Percentiles rank a stretch among this genome's conserved stretches.
Evolutionary conservation across 768 basidiomycete genomes (phyloP).

Genomic region (Rhodotorula toruloides): DNA sequence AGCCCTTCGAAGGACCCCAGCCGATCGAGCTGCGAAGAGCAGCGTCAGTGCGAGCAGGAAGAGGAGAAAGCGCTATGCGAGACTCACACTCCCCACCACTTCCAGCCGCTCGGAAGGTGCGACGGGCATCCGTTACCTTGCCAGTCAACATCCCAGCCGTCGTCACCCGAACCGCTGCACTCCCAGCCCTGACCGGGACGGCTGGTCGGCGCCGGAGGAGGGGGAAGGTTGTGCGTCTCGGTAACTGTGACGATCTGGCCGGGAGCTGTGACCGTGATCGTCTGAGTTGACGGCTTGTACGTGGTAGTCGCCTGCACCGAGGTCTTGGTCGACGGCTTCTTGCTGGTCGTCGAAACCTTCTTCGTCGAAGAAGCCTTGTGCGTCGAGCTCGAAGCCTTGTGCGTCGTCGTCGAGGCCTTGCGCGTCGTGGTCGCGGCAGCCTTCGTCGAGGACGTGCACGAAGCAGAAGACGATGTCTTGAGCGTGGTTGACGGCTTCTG

Average conservation of each 20-base stretch:
- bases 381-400: no score
- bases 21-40: not conserved
- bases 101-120: not conserved
- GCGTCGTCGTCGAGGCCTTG: not conserved
- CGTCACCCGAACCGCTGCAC: not conserved
- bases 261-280: not conserved
- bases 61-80: not conserved
- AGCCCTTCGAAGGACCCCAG: slow-evolving; percentile 2
- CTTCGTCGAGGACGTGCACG: not conserved
- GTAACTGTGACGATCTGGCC: not conserved
- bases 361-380: no score
- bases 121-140: not conserved
- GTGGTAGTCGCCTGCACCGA: no score
- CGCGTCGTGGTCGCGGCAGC: not conserved
- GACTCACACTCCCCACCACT: not conserved
- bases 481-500: no score
- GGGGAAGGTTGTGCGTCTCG: not conserved
- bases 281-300: not conserved
- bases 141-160: not conserved
- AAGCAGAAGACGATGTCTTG: not conserved
- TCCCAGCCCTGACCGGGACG: not conserved
- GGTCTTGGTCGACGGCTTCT: not conserved
- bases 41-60: not conserved
- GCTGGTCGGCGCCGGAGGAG: not conserved
- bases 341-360: no score